Evolutionary conservation across 805 yeast species (phyloP), one percentile per base, ranked within the genome.

Genomic region (Lipomyces sp.): DNA sequence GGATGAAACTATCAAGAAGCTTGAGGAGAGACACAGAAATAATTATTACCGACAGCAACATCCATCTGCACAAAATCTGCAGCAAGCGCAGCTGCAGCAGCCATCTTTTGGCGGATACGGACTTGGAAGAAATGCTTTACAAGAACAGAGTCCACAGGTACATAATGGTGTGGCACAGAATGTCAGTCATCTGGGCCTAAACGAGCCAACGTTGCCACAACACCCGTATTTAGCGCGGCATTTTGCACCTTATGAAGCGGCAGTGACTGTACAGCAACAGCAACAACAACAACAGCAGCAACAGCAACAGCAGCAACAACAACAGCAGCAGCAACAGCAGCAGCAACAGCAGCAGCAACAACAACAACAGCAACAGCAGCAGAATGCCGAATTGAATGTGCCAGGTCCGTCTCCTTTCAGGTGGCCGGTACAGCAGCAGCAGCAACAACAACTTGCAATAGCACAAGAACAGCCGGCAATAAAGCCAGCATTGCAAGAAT

Each of bases 21-120:
- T 54, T 14, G 55, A 54, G 38, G 56, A 46, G 28, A 36, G 55
- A 11, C 38, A 33, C 34, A n/a, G 16, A 7, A 43, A 19, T 13
- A 21, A 19, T 40, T 24, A 37, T 19, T 34, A 50, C 4, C 50
- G 39, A 39, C 18, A 39, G 41, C 35, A 48, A 43, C 35, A 47
- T 18, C 51, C 24, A 26, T 23, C 14, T 42, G 47, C 22, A 21
- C 53, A 18, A 8, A 16, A 11, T 26, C 5, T 19, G 14, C 7
- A 22, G 34, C 5, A 31, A 16, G 28, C 35, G 14, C 24, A 10
- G n/a, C 24, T n/a, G n/a, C 19, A 36, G 5, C n/a, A 13, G 14
- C 21, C 4, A n/a, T n/a, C n/a, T n/a, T n/a, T n/a, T n/a, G n/a
- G n/a, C n/a, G n/a, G n/a, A n/a, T n/a, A n/a, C n/a, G n/a, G n/a